phyloP scores from a whole-genome alignment of 139 green algal species.

The Chlorella sp. region DNA sequence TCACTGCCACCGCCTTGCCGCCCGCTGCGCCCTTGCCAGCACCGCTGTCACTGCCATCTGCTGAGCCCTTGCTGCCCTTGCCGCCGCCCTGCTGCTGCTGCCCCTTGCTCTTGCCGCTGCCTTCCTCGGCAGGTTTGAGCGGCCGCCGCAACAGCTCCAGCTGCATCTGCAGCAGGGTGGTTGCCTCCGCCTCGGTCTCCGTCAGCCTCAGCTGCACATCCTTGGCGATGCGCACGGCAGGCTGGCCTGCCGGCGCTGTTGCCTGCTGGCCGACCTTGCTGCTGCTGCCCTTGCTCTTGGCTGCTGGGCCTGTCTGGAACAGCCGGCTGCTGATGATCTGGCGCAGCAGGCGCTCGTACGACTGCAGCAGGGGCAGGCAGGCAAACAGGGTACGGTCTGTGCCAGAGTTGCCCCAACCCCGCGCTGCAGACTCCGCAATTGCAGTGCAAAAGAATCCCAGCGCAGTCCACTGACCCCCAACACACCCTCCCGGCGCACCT shows the following conservation, averaged over 20 bases:
- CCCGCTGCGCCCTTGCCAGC: background rate
- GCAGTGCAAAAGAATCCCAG: no score
- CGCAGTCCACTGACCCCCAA: background rate
- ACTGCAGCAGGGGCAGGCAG: background rate
- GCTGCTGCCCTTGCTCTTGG: background rate
- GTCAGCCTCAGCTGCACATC: conserved; percentile 26
- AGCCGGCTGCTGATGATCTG: conserved; percentile 24
- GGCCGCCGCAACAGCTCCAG: conserved; percentile 26
- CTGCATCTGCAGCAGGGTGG: conserved; percentile 29
- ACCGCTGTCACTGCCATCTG: background rate
- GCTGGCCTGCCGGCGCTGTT: background rate
- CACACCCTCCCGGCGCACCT: background rate
- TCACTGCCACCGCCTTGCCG: background rate
- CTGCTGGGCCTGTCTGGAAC: background rate
- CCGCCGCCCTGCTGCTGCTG: background rate
- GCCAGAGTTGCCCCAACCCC: no score
- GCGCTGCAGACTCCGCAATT: no score
- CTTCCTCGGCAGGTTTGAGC: background rate
- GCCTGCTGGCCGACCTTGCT: background rate
- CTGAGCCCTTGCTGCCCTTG: background rate
- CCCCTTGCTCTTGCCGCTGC: background rate
- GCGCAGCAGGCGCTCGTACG: conserved; percentile 35
- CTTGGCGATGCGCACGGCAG: background rate
- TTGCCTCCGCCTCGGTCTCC: conserved; percentile 32
- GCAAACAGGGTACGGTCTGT: no score